Evolutionary conservation across 257 asterid species (phyloP), one percentile per base, ranked within the genome.

Genomic region (Solanum pinnatisectum): DNA sequence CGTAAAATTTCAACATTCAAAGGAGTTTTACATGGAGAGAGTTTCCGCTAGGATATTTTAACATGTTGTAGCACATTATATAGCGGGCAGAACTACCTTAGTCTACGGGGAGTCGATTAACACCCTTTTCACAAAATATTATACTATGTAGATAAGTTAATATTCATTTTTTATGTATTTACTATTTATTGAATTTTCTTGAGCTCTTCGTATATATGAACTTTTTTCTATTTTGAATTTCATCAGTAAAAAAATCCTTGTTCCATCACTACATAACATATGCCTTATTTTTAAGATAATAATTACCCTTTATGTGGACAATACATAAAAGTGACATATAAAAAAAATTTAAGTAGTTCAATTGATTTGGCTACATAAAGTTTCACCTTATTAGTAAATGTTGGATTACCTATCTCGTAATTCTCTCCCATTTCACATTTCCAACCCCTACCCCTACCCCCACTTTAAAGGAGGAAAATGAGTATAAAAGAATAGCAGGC

Each of bases 191-290:
- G 12, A 56, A 56, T 56, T 20, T 56, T 56, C 0, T 56, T 56
- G 2, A 56, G 22, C 15, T 52, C 23, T 52, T 52, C 49, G 11
- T 6, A 2, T 16, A 2, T 60, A 4, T 8, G 10, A 60, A 60
- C 11, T 60, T 60, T 22, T 8, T 60, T 9, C 2, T 22, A 22
- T 60, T 60, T 20, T 60, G 1, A 60, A 22, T 60, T 60, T 2
- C 3, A 60, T 22, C 2, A 0, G 1, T 0, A 8, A 59, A 22
- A 1, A 22, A 8, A 8, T 59, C 2, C 27, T 60, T 8, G 1
- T 10, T 59, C 6, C 13, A 20, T 2, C 13, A 3, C 68, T 20
- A 22, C 27, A 3, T 8, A 59, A 1, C 25, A 59, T 23, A 56
- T 22, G 27, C 68, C 67, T 20, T 59, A 59, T 59, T 56, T 56